Base-by-base conservation (phyloP, 2,329 filamentous ascomycete species). In the Tothia fuscella region DNA sequence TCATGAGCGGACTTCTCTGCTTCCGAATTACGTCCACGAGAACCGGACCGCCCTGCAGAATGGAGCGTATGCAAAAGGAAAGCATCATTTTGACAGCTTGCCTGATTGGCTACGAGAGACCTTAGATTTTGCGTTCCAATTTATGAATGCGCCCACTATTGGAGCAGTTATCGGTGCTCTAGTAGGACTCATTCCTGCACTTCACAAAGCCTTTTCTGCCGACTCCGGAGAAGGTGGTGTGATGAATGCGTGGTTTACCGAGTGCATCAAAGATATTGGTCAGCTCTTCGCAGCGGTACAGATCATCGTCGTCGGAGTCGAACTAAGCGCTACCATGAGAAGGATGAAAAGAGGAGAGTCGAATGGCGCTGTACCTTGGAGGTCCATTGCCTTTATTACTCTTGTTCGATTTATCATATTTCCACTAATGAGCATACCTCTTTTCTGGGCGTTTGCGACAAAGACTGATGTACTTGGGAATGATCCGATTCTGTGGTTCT, bases 251-350 rank as follows among this genome's bases (percentile, higher is more conserved):
- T 82, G 76, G 78, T 59, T 82, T 29, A 81, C 77, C 0, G 64
- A 67, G 0, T 70, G 72, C 1, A 57, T 81, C 17, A 67, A 73
- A 48, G 80, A 77, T 43, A 64, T 80, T 17, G 78, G 78, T 3
- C 64, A 68, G 0, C 63, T 82, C 0, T 82, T 82, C 52, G 74
- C 78, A 0, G 68, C 73, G 0, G 58, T 80, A 20, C 78, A 79
- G 28, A 72, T 82, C n/a, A 68, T 82, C 13, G 68, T 81, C 0
- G 76, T 79, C 0, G 78, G 78, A 2, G 72, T 78, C 14, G 78
- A 77, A 48, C 65, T 82, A 1, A 74, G 70, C 43, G 67, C 67
- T 16, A 68, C 71, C 12, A 60, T 75, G 47, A 53, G 64, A 43
- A 61, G 62, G 45, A 64, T 68, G 53, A 66, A 65, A 48, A 55